These are phyloP conservation scores for Paraglomus brasilianum DNA, from an alignment of 192 early-diverging fungal genomes.

Conservation along the genomic window DNA sequence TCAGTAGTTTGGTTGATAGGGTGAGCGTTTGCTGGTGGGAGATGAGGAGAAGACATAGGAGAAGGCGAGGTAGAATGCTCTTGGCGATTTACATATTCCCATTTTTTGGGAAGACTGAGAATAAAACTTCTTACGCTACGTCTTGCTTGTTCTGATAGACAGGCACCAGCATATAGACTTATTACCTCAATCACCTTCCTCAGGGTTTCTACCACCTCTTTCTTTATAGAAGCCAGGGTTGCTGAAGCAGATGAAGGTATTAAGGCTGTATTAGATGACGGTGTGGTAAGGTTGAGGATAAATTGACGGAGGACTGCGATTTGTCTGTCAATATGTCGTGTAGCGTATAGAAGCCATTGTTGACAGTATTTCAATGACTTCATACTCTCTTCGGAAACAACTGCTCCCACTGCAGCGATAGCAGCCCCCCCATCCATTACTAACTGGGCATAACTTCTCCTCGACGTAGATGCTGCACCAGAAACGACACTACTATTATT, in stretches of 20 bases:
- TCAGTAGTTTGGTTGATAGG: slow-evolving; percentile 45
- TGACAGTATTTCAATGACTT: slow-evolving; percentile 85
- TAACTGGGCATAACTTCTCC: slow-evolving; percentile 58
- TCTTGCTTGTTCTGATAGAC: slow-evolving; percentile 80
- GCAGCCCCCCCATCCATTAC: slow-evolving; percentile 60
- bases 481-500: slow-evolving; percentile 8
- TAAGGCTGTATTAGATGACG: slow-evolving; percentile 31
- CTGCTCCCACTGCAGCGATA: slow-evolving; percentile 68
- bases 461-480: background rate
- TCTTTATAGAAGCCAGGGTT: slow-evolving; percentile 57
- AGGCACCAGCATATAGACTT: slow-evolving; percentile 79
- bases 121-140: slow-evolving; percentile 82
- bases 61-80: slow-evolving; percentile 42
- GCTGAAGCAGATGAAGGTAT: slow-evolving; percentile 40
- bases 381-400: slow-evolving; percentile 87
- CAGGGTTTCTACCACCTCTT: slow-evolving; percentile 83
- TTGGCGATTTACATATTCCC: slow-evolving; percentile 56
- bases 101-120: slow-evolving; percentile 74
- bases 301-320: slow-evolving; percentile 61
- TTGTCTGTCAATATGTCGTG: slow-evolving; percentile 67
- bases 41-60: slow-evolving; percentile 42
- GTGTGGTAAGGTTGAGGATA: slow-evolving; percentile 47
- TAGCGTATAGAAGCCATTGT: slow-evolving; percentile 83
- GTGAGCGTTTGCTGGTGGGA: slow-evolving; percentile 35
- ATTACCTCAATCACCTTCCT: slow-evolving; percentile 86